Conservation (phyloP, 2,329 filamentous ascomycete species). For the Nemania abortiva region DNA sequence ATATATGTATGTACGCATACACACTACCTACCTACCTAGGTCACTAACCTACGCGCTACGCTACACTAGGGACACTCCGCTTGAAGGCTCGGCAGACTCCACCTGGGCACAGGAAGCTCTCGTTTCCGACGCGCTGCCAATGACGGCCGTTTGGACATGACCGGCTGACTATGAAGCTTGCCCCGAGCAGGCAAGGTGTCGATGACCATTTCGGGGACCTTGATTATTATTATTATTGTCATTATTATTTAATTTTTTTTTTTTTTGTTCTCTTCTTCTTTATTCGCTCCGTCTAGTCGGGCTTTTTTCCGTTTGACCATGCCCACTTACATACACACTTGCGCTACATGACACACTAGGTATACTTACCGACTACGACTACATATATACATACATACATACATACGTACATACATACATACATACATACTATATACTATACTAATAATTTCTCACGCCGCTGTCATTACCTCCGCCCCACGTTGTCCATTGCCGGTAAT, state of each 20-base stretch:
- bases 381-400: background rate
- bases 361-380: background rate
- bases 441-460: too few species aligned
- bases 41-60: background rate
- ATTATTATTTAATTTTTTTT: conserved; percentile 16
- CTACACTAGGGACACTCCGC: conserved; percentile 43
- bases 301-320: conserved; percentile 1
- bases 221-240: conserved; percentile 16
- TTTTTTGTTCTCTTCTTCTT: conserved; percentile 25
- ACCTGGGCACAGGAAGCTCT: conserved; percentile 48
- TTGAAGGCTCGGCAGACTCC: conserved; percentile 47
- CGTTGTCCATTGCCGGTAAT: too few species aligned
- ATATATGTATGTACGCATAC: background rate
- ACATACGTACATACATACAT: background rate
- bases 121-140: conserved; percentile 42
- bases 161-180: conserved; percentile 46
- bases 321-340: background rate
- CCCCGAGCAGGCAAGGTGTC: conserved; percentile 46
- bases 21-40: background rate
- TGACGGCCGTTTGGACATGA: conserved; percentile 41
- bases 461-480: too few species aligned
- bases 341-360: conserved; percentile 2
- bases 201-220: conserved; percentile 34
- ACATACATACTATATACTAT: background rate
- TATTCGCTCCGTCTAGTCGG: conserved; percentile 33